These are phyloP conservation scores for Mortierella polycephala DNA, from an alignment of 371 early-diverging fungal genomes.

Conservation along the genomic window DNA sequence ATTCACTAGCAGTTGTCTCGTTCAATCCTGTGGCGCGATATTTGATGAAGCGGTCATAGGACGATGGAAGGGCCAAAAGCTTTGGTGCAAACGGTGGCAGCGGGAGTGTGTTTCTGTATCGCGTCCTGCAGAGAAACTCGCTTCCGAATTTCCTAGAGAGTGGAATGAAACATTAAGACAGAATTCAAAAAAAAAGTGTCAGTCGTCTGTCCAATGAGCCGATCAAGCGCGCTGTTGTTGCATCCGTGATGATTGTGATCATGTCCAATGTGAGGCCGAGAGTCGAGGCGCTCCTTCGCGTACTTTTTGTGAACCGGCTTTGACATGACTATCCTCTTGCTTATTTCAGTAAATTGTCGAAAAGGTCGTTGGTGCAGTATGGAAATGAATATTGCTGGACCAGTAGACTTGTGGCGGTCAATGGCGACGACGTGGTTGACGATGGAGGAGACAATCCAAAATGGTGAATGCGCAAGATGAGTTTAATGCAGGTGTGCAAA, in stretches of 20 bases:
- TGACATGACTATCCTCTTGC: slow-evolving; percentile 12
- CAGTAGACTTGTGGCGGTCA: too few relatives aligned
- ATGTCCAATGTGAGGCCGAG: not conserved
- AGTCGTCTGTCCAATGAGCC: not conserved
- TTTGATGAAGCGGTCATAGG: slow-evolving; percentile 67
- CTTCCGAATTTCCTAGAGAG: slow-evolving; percentile 69
- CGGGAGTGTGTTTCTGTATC: slow-evolving; percentile 84
- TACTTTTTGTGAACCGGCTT: slow-evolving; percentile 31
- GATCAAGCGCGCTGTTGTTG: not conserved
- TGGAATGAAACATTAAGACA: not conserved
- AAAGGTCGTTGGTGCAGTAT: too few relatives aligned
- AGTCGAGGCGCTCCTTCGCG: not conserved
- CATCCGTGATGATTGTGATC: not conserved
- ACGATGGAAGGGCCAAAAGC: slow-evolving; percentile 71
- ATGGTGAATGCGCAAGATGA: not conserved
- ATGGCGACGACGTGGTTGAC: too few relatives aligned
- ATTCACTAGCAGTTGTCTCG: slow-evolving; percentile 70
- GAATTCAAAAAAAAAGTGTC: not conserved
- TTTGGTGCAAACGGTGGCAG: slow-evolving; percentile 86
- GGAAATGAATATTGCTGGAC: too few relatives aligned
- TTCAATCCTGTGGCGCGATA: slow-evolving; percentile 73
- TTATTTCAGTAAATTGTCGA: not conserved
- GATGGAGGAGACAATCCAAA: too few relatives aligned
- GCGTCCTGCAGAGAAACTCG: slow-evolving; percentile 82
- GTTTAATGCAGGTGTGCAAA: not conserved